Base-by-base conservation (phyloP, 75 land plant genomes). In the Selaginella tamariscina region DNA sequence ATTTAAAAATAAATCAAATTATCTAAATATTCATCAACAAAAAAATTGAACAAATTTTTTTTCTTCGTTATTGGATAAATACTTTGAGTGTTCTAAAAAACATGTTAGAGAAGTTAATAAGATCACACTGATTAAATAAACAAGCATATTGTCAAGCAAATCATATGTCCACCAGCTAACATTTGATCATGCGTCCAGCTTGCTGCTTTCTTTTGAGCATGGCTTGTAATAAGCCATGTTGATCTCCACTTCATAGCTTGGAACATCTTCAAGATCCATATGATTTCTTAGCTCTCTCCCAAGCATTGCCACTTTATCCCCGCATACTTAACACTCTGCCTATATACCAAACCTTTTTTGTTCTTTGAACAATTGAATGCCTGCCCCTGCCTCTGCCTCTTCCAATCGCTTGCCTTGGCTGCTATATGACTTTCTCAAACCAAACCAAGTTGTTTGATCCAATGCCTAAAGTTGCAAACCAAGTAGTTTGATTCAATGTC, bases 151-250 rank as follows among this genome's bases (percentile, higher is more conserved):
- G 49, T 39, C 49, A 39, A 5, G 49, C 15, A 39, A 39, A 39
- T 39, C 15, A 39, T 39, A 39, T 39, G 15, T 39, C 49, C 49
- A 39, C 49, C 49, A 39, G 15, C 49, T 39, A 39, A 39, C 49
- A 39, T 39, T 39, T 39, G 15, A 39, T 39, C 49, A 39, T 39
- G 49, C 49, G 15, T 39, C 15, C 49, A 39, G 15, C 49, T 39
- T 39, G 15, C 15, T 39, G 15, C 49, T 39, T 39, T 39, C 15
- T 39, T 39, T 39, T 39, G 5, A 39, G 49, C 49, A 39, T 39
- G 49, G 49, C 49, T 39, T 39, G 49, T 39, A 39, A 39, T 39
- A 39, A 39, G 49, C 49, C 15, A 39, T 39, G 49, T 39, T 39
- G 49, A 39, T 39, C 15, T 39, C 49, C 49, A 39, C 49, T 39